phyloP scores from a whole-genome alignment of 108 stramenopile genomes.

The Skeletonema grethae region DNA sequence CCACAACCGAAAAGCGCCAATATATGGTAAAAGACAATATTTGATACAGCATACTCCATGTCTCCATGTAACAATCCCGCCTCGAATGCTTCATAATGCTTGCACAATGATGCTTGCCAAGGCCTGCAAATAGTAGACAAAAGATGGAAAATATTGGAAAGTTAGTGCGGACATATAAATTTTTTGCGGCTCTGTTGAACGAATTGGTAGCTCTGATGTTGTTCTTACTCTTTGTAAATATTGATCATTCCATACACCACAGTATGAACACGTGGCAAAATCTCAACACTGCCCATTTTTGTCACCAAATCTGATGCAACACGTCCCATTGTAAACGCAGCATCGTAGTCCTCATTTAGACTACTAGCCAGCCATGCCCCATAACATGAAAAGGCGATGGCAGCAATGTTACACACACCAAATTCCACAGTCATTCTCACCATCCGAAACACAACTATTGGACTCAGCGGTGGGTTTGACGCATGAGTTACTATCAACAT shows the following conservation, averaged over 20 bases:
- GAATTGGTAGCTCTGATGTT: not conserved
- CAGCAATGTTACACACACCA: conserved; percentile 26
- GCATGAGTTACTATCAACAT: conserved; percentile 19
- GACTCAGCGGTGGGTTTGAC: conserved; percentile 21
- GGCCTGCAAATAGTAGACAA: not conserved
- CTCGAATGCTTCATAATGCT: conserved; percentile 32
- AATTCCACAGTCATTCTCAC: conserved; percentile 35
- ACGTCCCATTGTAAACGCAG: conserved; percentile 53
- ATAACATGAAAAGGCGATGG: conserved; percentile 42
- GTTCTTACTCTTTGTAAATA: not conserved
- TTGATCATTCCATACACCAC: conserved; percentile 4
- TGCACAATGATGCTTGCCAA: conserved; percentile 22
- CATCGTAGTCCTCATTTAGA: conserved; percentile 37
- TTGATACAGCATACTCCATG: conserved; percentile 27
- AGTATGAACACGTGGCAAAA: not conserved
- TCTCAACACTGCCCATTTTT: not conserved
- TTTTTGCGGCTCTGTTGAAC: not conserved
- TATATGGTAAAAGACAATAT: conserved; percentile 13
- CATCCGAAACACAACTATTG: conserved; percentile 48
- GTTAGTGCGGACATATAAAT: not conserved
- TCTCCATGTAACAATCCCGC: conserved; percentile 19
- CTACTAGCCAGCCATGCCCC: conserved; percentile 42
- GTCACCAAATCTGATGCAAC: conserved; percentile 45
- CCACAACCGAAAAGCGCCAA: conserved; percentile 31
- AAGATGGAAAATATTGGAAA: not conserved